Base-by-base conservation (phyloP, 2,329 filamentous ascomycete species). In the Hysterium pulicare region DNA sequence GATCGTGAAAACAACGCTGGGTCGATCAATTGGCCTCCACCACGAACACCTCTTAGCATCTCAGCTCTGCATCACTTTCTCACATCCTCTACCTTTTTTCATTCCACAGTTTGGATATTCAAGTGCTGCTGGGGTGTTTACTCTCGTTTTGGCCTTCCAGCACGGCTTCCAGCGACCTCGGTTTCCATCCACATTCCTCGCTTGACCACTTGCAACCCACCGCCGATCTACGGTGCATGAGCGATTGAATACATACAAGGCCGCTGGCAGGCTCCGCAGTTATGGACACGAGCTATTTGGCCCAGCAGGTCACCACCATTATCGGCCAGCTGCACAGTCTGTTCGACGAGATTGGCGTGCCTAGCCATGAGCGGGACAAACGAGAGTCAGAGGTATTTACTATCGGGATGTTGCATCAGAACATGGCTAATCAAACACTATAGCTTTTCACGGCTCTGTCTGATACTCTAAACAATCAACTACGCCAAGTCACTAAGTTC, bases 331-430 rank as follows among this genome's bases (percentile, higher is more conserved):
- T 98, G 47, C 91, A 97, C 70, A 87, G 86, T 52, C 80, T 97
- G 44, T 98, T 96, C 62, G 93, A 98, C 67, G 91, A 98, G 65
- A 98, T 98, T 61, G 93, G 93, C 45, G 87, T 98, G n/a, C 82
- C 91, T 21, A 82, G 75, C 60, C 90, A 95, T 82, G 93, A 97
- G 68, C 86, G 93, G 61, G 90, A 97, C 64, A 78, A 81, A 38
- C 80, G 93, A 59, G 91, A 97, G 66, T 81, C 87, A 64, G 89
- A 96, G 82, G 90, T 94, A 73, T 61, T 78, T 59, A 46, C 46
- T 41, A 17, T 31, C 19, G 17, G n/a, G 5, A 17, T 7, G n/a
- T 8, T 4, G 9, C 30, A 17, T 15, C 21, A 3, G 38, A 19
- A n/a, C n/a, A n/a, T n/a, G n/a, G 33, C 44, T 61, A 55, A 45